Conservation (phyloP, 2,329 filamentous ascomycete species). For the Aspergillus melleus region DNA sequence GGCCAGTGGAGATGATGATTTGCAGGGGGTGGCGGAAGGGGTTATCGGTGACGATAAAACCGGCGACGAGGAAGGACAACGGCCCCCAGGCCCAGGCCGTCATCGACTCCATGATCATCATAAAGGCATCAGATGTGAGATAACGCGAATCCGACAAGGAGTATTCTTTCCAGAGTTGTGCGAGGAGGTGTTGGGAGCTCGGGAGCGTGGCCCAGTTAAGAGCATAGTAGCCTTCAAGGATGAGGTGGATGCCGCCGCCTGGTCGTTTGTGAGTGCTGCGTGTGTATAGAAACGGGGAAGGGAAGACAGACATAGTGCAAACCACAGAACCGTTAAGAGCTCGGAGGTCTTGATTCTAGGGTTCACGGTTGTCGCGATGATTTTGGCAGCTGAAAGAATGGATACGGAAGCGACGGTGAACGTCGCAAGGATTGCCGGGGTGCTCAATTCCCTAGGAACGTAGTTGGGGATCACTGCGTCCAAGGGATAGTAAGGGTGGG, state of each 20-base stretch:
- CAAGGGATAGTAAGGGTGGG: slow-evolving; percentile 14
- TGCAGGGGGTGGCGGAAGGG: slow-evolving; percentile 57
- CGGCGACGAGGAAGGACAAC: slow-evolving; percentile 54
- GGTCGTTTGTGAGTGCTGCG: background rate
- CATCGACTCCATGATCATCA: slow-evolving; percentile 75
- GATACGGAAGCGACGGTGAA: slow-evolving; percentile 2
- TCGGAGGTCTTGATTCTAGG: slow-evolving; percentile 7
- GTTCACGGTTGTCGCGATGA: background rate
- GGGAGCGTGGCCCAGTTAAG: slow-evolving; percentile 63
- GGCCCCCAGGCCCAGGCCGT: slow-evolving; percentile 54
- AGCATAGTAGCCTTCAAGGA: slow-evolving; percentile 80
- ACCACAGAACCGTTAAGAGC: slow-evolving; percentile 7
- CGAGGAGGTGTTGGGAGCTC: slow-evolving; percentile 66
- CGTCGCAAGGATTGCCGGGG: slow-evolving; percentile 8
- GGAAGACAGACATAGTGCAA: slow-evolving; percentile 8
- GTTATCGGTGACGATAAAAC: slow-evolving; percentile 43
- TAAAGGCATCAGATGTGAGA: slow-evolving; percentile 72
- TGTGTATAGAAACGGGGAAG: background rate
- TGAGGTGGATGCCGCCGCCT: slow-evolving; percentile 59
- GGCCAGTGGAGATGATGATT: slow-evolving; percentile 57
- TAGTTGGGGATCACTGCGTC: slow-evolving; percentile 11
- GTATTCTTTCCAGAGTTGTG: slow-evolving; percentile 89
- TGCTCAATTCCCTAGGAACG: slow-evolving; percentile 9
- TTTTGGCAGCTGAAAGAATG: background rate
- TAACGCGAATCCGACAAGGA: slow-evolving; percentile 80